phyloP scores from a whole-genome alignment of 106 monocot genomes.

The Iris macrosiphon region DNA sequence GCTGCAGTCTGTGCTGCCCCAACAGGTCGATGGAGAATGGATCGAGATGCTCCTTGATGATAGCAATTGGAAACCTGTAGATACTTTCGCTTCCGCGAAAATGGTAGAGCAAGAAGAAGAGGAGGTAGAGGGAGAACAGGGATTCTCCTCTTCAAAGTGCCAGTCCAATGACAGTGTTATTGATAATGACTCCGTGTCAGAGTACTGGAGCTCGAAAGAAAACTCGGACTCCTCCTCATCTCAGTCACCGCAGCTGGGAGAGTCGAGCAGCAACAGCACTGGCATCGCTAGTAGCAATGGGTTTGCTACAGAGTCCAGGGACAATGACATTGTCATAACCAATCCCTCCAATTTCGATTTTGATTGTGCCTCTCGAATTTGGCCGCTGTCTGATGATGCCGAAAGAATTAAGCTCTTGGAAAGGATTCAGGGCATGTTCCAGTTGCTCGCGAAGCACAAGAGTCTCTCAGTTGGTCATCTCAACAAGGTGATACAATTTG shows the following conservation, averaged over 20 bases:
- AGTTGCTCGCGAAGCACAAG: conserved; percentile 55
- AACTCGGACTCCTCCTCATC: conserved; percentile 29
- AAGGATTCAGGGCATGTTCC: conserved; percentile 59
- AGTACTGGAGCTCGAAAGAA: conserved; percentile 22
- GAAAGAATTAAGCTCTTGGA: conserved; percentile 71
- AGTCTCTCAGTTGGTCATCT: conserved; percentile 65
- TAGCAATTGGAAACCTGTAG: conserved; percentile 63
- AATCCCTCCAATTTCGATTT: background rate
- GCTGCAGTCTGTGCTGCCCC: conserved; percentile 48
- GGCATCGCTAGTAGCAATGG: conserved; percentile 27
- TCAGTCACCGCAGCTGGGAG: conserved; percentile 15
- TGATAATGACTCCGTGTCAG: conserved; percentile 21
- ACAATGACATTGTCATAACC: background rate
- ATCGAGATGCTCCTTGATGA: conserved; percentile 45
- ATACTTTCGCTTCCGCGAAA: conserved; percentile 26
- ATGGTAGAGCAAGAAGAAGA: conserved; percentile 45
- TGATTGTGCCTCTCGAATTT: conserved; percentile 20
- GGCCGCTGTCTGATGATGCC: conserved; percentile 72
- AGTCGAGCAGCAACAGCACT: conserved; percentile 20
- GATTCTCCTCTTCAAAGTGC: too few species aligned
- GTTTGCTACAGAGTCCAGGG: conserved; percentile 13
- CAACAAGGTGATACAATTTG: conserved; percentile 62
- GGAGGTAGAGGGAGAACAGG: conserved; percentile 19
- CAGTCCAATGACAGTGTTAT: background rate
- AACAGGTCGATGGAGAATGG: conserved; percentile 56